Evolutionary conservation across 176 grass and related monocot genomes (phyloP), one percentile per base, ranked within the genome.

Genomic region (Musa troglodytarum): DNA sequence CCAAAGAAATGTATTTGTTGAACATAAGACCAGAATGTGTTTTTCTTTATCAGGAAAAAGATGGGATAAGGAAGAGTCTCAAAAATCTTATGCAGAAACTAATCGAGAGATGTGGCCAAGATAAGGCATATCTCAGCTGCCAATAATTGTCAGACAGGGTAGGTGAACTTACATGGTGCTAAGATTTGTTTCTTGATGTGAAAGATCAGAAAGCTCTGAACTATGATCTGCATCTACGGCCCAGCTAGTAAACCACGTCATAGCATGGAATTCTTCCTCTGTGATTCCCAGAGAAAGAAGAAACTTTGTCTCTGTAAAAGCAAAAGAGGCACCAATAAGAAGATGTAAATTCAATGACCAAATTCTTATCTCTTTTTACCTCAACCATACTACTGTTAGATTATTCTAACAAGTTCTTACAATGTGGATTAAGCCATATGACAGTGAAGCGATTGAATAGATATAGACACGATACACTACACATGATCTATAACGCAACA

Each of bases 171-270:
- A 93, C 94, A 74, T 81, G 59, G 16, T 64, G 77, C 82, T 53
- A 28, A 54, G 77, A 67, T 74, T 75, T 3, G 11, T 65, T 55
- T 75, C 70, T 85, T 81, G 70, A 84, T 81, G 25, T 10, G 74
- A 54, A 55, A 65, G 69, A 81, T 61, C 53, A 68, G 75, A 76
- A 84, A 83, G 82, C 58, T 77, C 72, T 17, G 54, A 85, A 59
- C 68, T 87, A 68, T 93, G 82, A 80, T 89, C 94, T 54, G 88
- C 90, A 86, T 98, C 94, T 50, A 98, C 86, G 84, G 90, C 86
- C 94, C 94, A 98, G 64, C 94, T 93, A 78, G 83, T 97, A 80
- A 97, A 90, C 94, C 90, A 97, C 66, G 90, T 98, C 81, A 91
- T 89, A 8, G 82, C 88, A 93, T 98, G 94, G 64, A 93, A 98